Evolutionary conservation across 2,329 filamentous ascomycete genomes (phyloP), one percentile per base, ranked within the genome.

Genomic region (Trichoderma simmonsii): DNA sequence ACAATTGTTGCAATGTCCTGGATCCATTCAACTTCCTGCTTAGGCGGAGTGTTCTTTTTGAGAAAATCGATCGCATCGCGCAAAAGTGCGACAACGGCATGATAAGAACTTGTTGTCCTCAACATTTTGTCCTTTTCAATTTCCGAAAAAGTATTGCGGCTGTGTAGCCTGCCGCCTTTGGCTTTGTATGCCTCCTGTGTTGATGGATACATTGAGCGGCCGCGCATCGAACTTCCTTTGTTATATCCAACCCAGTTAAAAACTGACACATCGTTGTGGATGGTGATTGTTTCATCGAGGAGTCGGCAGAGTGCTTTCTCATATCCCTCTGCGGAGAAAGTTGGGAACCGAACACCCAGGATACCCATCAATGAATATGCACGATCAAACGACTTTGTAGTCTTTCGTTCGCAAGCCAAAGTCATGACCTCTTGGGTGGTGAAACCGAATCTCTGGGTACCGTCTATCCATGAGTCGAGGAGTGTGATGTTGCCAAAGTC

Each of bases 351-450:
- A 39, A 73, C 70, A 4, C 48, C 57, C 3, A 73, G 11, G 32
- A 73, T 57, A 54, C 72, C 72, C 70, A 73, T 73, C n/a, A 73
- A 36, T 14, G 70, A 59, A 34, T 73, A 73, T 18, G 66, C 72
- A 15, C 65, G 70, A 51, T 73, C 72, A 30, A 63, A 64, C 7
- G 57, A 48, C 43, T 62, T 64, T 14, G 72, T 73, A 9, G 70
- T 68, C 7, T 4, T 60, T 32, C 72, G 62, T 3, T 72, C 30
- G 24, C 70, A 57, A 11, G 72, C 71, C 11, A 72, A 14, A 9
- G 43, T 24, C 63, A 73, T 63, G 34, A 73, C 64, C 9, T 69
- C 32, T 57, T 72, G 63, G 0, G 72, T 56, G 11, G 70, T 62
- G 39, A 73, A 73, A 30, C 61, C 70, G 4, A 43, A 24, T 48